These are phyloP conservation scores for Tetratostichococcus sp. DNA, from an alignment of 139 green algal species.

Conservation along the genomic window DNA sequence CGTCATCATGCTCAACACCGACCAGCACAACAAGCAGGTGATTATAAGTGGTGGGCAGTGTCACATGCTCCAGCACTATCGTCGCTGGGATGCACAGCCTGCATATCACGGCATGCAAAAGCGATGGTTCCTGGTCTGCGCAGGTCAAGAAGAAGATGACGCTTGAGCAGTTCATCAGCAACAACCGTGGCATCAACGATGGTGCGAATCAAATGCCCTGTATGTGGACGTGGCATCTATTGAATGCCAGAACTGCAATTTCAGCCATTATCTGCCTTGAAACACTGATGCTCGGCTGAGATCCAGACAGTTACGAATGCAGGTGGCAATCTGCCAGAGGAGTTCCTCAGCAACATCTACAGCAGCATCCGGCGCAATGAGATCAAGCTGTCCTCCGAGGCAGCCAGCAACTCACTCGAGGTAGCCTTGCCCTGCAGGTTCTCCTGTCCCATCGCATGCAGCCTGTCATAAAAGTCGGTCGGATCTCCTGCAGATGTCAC, in stretches of 20 bases:
- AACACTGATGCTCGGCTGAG: too few relatives aligned
- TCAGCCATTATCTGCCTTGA: too few relatives aligned
- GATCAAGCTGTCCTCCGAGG: slow-evolving; percentile 61
- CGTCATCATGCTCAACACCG: slow-evolving; percentile 87
- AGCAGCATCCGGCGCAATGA: slow-evolving; percentile 62
- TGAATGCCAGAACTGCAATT: too few relatives aligned
- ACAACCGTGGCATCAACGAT: slow-evolving; percentile 78
- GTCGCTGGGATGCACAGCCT: too few relatives aligned
- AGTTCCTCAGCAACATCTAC: slow-evolving; percentile 59
- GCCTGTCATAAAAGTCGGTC: too few relatives aligned
- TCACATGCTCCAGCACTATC: too few relatives aligned
- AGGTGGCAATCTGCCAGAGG: slow-evolving; percentile 43
- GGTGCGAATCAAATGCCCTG: slow-evolving; percentile 50
- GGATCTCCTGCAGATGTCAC: too few relatives aligned
- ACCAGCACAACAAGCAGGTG: slow-evolving; percentile 76
- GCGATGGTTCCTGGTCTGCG: neutral
- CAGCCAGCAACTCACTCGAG: slow-evolving; percentile 2
- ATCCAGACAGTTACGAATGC: too few relatives aligned
- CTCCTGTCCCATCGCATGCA: too few relatives aligned
- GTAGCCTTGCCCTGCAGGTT: too few relatives aligned
- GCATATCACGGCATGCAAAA: too few relatives aligned
- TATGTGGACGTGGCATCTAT: too few relatives aligned
- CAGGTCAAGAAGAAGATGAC: slow-evolving; percentile 88
- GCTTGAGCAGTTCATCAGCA: slow-evolving; percentile 74
- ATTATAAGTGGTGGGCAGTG: neutral